Conservation (phyloP, 371 early-diverging fungal genomes). For the Lichtheimia ornata region DNA sequence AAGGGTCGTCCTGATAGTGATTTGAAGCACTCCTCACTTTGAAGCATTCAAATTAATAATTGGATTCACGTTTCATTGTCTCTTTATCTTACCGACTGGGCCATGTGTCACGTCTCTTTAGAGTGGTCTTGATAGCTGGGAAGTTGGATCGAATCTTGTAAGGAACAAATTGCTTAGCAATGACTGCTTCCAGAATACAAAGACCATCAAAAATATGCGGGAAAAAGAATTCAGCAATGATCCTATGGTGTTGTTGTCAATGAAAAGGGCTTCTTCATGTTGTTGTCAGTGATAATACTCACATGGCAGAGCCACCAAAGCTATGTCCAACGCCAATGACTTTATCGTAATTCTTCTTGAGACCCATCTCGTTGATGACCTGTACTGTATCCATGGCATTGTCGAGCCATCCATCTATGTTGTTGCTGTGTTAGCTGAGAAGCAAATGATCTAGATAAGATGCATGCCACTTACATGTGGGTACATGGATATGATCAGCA, state of each 20-base stretch:
- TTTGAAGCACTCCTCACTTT: conserved; percentile 22
- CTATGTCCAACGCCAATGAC: conserved; percentile 46
- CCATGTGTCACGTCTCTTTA: conserved; percentile 25
- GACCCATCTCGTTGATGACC: conserved; percentile 30
- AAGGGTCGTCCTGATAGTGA: conserved; percentile 11
- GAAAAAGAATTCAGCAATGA: conserved; percentile 33
- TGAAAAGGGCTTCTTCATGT: no score
- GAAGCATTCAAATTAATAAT: background rate
- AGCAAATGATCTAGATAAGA: background rate
- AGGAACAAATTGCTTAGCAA: conserved; percentile 13
- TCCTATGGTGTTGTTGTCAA: conserved; percentile 14
- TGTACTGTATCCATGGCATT: conserved; percentile 42
- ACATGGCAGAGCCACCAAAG: conserved; percentile 50
- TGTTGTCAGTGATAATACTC: conserved; percentile 1
- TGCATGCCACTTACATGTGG: conserved; percentile 25
- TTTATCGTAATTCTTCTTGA: conserved; percentile 25
- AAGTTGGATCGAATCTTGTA: conserved; percentile 14
- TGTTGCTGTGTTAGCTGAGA: background rate
- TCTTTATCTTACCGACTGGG: conserved; percentile 14
- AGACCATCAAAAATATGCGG: conserved; percentile 42
- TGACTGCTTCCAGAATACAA: conserved; percentile 33
- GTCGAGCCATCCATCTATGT: conserved; percentile 42
- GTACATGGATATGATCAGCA: conserved; percentile 18
- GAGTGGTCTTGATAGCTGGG: conserved; percentile 12
- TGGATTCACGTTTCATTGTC: background rate